Evolutionary conservation across 1,139 yeast species (phyloP).

Genomic region (Saccharomycopsis hybrid): DNA sequence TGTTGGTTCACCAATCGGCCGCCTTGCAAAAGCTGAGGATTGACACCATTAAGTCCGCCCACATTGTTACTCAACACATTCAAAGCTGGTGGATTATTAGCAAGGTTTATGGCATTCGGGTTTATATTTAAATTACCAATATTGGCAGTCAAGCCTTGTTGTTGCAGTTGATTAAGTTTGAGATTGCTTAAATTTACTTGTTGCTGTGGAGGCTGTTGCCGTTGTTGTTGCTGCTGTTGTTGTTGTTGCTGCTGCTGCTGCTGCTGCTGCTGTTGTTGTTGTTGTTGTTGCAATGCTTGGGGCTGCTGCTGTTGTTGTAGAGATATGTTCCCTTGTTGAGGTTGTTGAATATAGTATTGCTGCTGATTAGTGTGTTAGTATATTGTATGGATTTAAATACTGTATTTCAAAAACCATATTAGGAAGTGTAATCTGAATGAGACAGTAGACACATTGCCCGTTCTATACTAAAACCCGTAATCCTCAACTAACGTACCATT

Average conservation of each 20-base stretch:
- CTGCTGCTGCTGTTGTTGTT: slow-evolving; percentile 6
- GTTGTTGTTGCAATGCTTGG: slow-evolving; percentile 4
- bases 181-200: slow-evolving; percentile 2
- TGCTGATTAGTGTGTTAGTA: too few relatives aligned
- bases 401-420: too few relatives aligned
- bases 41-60: background rate
- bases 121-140: background rate
- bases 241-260: slow-evolving; percentile 4
- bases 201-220: slow-evolving; percentile 6
- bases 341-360: slow-evolving; percentile 12
- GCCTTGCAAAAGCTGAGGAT: background rate
- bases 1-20: slow-evolving; percentile 1
- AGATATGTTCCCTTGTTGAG: slow-evolving; percentile 3
- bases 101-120: background rate
- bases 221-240: slow-evolving; percentile 16
- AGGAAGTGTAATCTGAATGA: too few relatives aligned
- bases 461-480: too few relatives aligned
- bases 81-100: background rate
- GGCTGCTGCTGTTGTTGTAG: slow-evolving; percentile 7
- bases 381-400: too few relatives aligned
- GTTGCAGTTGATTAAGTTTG: slow-evolving; percentile 9
- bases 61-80: slow-evolving; percentile 8
- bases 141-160: background rate
- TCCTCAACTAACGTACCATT: too few relatives aligned
- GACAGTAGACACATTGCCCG: too few relatives aligned